A percentile compares a stretch with the other conserved stretches of the same genome.
These are phyloP conservation scores for Coemansia sp. DNA, from an alignment of 192 early-diverging fungal genomes.

Conservation along the genomic window DNA sequence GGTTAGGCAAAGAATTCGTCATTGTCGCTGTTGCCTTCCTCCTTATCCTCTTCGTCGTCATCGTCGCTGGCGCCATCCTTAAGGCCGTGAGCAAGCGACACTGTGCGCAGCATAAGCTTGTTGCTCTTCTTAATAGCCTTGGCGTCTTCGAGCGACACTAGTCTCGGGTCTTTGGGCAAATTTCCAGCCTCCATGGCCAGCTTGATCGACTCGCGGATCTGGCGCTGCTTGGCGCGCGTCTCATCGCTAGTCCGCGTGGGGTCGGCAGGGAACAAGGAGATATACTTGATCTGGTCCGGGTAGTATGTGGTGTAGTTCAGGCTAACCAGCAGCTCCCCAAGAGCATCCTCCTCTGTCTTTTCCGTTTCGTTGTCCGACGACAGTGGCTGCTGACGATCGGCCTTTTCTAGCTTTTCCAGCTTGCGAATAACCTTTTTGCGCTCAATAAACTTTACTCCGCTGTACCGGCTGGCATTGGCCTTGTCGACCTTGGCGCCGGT, in stretches of 20 bases:
- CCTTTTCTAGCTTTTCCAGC: conserved; percentile 22
- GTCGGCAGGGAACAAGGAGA: conserved; percentile 45
- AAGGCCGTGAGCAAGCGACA: conserved; percentile 24
- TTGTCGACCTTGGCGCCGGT: conserved; percentile 17
- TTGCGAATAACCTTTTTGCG: conserved; percentile 47
- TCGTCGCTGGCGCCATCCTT: background rate
- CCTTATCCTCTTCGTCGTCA: background rate
- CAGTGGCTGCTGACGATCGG: background rate
- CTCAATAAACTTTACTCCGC: conserved; percentile 48
- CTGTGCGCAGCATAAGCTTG: conserved; percentile 27
- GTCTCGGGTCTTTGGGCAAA: conserved; percentile 35
- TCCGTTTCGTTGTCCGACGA: background rate
- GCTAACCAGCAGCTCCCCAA: conserved; percentile 20
- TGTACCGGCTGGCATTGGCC: conserved; percentile 39
- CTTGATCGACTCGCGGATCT: conserved; percentile 18
- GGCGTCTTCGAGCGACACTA: conserved; percentile 23
- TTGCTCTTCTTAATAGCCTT: conserved; percentile 37
- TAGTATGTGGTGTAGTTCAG: conserved; percentile 54
- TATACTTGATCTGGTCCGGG: conserved; percentile 49
- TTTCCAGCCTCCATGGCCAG: conserved; percentile 29
- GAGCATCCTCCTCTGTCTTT: background rate
- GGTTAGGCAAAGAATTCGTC: conserved; percentile 45
- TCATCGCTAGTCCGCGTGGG: conserved; percentile 27
- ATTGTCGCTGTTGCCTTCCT: background rate
- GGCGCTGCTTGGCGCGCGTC: conserved; percentile 12